phyloP scores from a whole-genome alignment of 257 asterid species.

The Solanum neorickii region DNA sequence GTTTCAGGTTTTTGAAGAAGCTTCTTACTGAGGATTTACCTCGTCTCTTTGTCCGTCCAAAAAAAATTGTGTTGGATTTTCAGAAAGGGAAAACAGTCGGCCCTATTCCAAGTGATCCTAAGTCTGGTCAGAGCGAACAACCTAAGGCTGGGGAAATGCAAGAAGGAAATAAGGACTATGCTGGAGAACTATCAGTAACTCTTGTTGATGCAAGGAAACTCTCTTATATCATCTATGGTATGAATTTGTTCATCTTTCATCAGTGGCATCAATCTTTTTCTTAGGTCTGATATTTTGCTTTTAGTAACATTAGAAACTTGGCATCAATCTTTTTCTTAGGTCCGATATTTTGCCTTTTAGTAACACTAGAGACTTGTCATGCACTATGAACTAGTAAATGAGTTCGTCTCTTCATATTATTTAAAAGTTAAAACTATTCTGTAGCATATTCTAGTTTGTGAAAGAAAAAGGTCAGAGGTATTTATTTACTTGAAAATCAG shows the following conservation, averaged over 20 bases:
- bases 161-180: slow-evolving; percentile 73
- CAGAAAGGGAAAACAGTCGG: slow-evolving; percentile 77
- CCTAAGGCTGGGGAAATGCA: slow-evolving; percentile 49
- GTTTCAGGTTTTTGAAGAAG: slow-evolving; percentile 74
- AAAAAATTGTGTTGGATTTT: slow-evolving; percentile 81
- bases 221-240: slow-evolving; percentile 75
- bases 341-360: neutral
- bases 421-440: neutral
- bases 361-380: neutral
- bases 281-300: neutral
- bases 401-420: neutral
- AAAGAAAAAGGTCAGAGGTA: neutral
- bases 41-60: slow-evolving; percentile 89
- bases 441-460: neutral
- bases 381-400: neutral
- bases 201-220: slow-evolving; percentile 90
- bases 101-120: slow-evolving; percentile 29
- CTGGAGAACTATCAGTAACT: slow-evolving; percentile 93
- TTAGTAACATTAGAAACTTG: neutral
- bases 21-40: slow-evolving; percentile 96
- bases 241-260: neutral
- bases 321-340: neutral
- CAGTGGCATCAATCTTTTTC: neutral
- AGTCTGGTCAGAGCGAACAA: slow-evolving; percentile 21
- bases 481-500: neutral